Evolutionary conservation across 176 grass and related monocot species (phyloP).

Genomic region (Elaeis guineensis): DNA sequence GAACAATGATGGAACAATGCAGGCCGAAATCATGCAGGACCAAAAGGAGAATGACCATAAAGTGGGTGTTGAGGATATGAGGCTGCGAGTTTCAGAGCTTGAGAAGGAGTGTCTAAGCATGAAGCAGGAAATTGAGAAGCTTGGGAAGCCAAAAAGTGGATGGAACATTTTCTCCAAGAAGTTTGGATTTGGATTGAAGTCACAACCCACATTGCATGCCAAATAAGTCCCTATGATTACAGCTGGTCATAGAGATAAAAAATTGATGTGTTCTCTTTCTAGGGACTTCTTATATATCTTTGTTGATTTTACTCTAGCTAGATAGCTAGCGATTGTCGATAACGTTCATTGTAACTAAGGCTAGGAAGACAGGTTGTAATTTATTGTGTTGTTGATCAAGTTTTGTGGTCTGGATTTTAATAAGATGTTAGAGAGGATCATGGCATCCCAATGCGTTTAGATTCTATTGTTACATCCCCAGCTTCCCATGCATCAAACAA

Average conservation of each 20-base stretch:
- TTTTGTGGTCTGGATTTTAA: too few relatives aligned
- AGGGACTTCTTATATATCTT: too few relatives aligned
- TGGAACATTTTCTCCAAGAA: conserved; percentile 50
- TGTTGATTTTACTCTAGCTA: too few relatives aligned
- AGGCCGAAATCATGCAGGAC: conserved; percentile 1
- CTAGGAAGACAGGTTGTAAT: too few relatives aligned
- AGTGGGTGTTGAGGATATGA: conserved; percentile 34
- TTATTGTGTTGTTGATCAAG: too few relatives aligned
- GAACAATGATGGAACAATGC: conserved; percentile 4
- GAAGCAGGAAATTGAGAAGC: conserved; percentile 57
- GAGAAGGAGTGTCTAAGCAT: conserved; percentile 61
- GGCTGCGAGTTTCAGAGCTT: conserved; percentile 41
- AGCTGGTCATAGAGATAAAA: too few relatives aligned
- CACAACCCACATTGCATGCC: conserved; percentile 26
- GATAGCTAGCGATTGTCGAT: too few relatives aligned
- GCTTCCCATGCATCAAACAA: too few relatives aligned
- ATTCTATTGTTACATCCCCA: too few relatives aligned
- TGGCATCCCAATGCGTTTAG: too few relatives aligned
- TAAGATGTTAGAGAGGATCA: too few relatives aligned
- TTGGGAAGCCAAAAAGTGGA: conserved; percentile 48
- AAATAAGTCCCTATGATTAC: conserved; percentile 16
- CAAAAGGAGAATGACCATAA: neutral
- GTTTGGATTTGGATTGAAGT: conserved; percentile 45
- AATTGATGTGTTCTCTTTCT: neutral
- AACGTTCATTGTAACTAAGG: too few relatives aligned